Base-by-base conservation (phyloP, 78 protist species). In the Dictyostelium firmibasis region DNA sequence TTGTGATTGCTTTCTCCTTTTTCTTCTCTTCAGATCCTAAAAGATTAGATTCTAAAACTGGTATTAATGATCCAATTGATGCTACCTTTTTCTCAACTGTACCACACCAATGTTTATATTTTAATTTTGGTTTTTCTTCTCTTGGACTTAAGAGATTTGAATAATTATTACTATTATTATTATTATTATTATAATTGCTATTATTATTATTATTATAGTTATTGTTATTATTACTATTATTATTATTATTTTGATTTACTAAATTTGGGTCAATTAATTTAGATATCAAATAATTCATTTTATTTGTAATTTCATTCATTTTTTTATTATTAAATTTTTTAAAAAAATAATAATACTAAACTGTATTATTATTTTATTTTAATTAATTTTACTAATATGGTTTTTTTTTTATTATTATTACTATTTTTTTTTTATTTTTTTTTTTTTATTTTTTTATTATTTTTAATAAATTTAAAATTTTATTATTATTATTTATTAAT, bases 21-120 rank as follows among this genome's bases (percentile, higher is more conserved):
- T 88, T 88, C 79, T 72, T 72, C 25, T 89, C 94, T 2, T 81
- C 86, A 2, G 72, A 33, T 0, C 82, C 35, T 1, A 44, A 18
- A 13, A 89, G 50, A 25, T 18, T 38, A 0, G 78, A 5, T n/a
- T 89, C 94, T 5, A 89, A 27, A 9, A 25, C 25, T 35, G 86
- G 94, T 18, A 89, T 9, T 36, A 69, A 11, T 1, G 60, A 10
- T 8, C 31, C n/a, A 64, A 81, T 81, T 7, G 75, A 9, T 29
- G 47, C 23, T 7, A 44, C 29, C 43, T 89, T 89, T 43, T 67
- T 78, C 31, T 89, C 94, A 1, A 89, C 87, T 31, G 72, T 31
- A 3, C 62, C 82, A 81, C 86, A 78, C 94, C 94, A 89, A 69
- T 89, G 84, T 81, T 89, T 89, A 47, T 89, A 89, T 47, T 89